These are phyloP conservation scores for Ceratocystis albifundus DNA, from an alignment of 2,329 filamentous ascomycete species.

Conservation along the genomic window DNA sequence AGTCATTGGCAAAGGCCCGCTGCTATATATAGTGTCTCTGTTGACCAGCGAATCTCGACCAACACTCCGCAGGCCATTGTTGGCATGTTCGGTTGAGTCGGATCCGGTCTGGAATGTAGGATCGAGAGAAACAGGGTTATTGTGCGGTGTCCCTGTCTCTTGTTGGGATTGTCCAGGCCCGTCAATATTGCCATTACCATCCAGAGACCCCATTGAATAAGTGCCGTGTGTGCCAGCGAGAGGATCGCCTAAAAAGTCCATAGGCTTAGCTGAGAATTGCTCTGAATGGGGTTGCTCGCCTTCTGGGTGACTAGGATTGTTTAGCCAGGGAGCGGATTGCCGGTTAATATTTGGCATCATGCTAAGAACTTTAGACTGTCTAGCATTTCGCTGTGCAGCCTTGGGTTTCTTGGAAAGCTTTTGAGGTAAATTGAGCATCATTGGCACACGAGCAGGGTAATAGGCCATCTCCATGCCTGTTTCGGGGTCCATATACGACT, in stretches of 20 bases:
- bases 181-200: constrained; percentile 12
- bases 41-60: neutral
- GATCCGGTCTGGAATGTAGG: constrained; percentile 20
- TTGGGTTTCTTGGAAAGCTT: constrained; percentile 67
- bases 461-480: constrained; percentile 77
- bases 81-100: constrained; percentile 14
- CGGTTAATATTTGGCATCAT: constrained; percentile 36
- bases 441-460: constrained; percentile 88
- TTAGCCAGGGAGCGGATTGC: constrained; percentile 32
- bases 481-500: constrained; percentile 50
- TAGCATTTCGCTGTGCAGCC: constrained; percentile 51
- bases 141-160: neutral
- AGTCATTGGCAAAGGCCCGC: constrained; percentile 8
- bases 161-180: neutral
- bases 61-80: constrained; percentile 5
- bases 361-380: constrained; percentile 61
- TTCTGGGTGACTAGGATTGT: constrained; percentile 13
- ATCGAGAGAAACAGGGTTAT: neutral
- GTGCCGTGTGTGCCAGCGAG: neutral
- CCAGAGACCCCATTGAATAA: constrained; percentile 11
- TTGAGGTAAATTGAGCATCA: constrained; percentile 84
- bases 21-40: constrained; percentile 1
- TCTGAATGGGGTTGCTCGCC: constrained; percentile 15
- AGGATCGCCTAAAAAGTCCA: constrained; percentile 21
- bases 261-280: constrained; percentile 13